phyloP scores from a whole-genome alignment of 208 protist genomes.

The Trypanosomatidae sp. region DNA sequence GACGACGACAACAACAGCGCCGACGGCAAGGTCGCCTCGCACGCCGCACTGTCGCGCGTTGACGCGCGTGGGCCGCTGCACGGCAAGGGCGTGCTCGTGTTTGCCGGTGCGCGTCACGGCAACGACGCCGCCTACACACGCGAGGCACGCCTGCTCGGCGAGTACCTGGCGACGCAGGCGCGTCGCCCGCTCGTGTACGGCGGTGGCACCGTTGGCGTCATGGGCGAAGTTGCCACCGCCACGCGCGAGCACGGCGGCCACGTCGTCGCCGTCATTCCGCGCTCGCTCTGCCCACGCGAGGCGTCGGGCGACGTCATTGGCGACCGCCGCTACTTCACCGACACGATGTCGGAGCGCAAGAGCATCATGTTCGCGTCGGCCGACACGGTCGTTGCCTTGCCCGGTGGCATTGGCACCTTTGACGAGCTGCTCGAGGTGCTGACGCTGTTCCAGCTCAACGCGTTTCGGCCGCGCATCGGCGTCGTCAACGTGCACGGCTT shows the following conservation, averaged over 20 bases:
- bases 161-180: slow-evolving; percentile 16
- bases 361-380: slow-evolving; percentile 70
- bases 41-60: slow-evolving; percentile 2
- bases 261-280: slow-evolving; percentile 53
- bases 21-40: slow-evolving; percentile 3
- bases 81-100: slow-evolving; percentile 58
- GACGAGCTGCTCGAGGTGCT: slow-evolving; percentile 76
- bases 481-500: slow-evolving; percentile 57
- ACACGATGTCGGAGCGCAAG: slow-evolving; percentile 78
- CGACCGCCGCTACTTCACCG: slow-evolving; percentile 36
- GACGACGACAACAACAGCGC: neutral
- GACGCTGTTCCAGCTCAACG: slow-evolving; percentile 72
- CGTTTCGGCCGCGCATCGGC: slow-evolving; percentile 55
- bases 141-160: slow-evolving; percentile 28
- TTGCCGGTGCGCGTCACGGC: slow-evolving; percentile 39
- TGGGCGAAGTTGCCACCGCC: slow-evolving; percentile 44
- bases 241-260: slow-evolving; percentile 12
- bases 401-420: slow-evolving; percentile 70
- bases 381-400: slow-evolving; percentile 52
- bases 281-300: slow-evolving; percentile 33
- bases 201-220: slow-evolving; percentile 62
- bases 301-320: slow-evolving; percentile 34
- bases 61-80: slow-evolving; percentile 10
- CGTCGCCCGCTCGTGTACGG: slow-evolving; percentile 55
- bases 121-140: slow-evolving; percentile 17